phyloP scores from a whole-genome alignment of 768 basidiomycete genomes.

The Russula virescens region DNA sequence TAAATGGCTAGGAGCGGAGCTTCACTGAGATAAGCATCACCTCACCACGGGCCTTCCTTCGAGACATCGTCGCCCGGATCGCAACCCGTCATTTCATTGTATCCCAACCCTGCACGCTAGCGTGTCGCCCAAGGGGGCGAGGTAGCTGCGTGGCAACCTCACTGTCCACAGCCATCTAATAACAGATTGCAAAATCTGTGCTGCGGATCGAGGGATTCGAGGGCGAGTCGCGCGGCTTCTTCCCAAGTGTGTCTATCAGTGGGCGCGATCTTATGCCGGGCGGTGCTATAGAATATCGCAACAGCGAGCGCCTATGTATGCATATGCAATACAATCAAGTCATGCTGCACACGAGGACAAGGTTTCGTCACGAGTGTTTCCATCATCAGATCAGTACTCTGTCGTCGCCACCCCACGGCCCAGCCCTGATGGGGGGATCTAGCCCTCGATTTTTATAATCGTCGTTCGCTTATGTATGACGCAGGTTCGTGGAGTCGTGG shows the following conservation, averaged over 20 bases:
- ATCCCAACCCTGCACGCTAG: not conserved
- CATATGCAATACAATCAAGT: slow-evolving; percentile 6
- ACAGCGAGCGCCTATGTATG: slow-evolving; percentile 7
- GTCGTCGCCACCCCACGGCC: not conserved
- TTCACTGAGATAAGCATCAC: slow-evolving; percentile 19
- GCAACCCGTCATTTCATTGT: not conserved
- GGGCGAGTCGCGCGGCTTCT: not conserved
- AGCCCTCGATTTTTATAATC: not conserved
- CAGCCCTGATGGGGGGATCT: not conserved
- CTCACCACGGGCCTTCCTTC: slow-evolving; percentile 10
- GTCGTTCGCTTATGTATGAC: slow-evolving; percentile 4
- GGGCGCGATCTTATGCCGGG: slow-evolving; percentile 20
- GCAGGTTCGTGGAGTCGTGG: not conserved
- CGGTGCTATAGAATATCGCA: slow-evolving; percentile 1
- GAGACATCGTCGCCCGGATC: slow-evolving; percentile 3
- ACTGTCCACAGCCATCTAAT: slow-evolving; percentile 4
- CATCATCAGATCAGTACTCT: not conserved
- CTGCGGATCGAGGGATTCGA: slow-evolving; percentile 12
- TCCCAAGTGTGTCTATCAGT: slow-evolving; percentile 1
- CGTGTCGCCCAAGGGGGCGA: not conserved
- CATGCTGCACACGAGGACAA: slow-evolving; percentile 4
- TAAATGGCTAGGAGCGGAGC: slow-evolving; percentile 1
- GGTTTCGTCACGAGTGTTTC: not conserved
- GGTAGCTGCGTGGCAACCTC: slow-evolving; percentile 14
- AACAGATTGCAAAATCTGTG: not conserved